These are phyloP conservation scores for Hypericum perforatum DNA, from an alignment of 345 rosid species.

Conservation along the genomic window DNA sequence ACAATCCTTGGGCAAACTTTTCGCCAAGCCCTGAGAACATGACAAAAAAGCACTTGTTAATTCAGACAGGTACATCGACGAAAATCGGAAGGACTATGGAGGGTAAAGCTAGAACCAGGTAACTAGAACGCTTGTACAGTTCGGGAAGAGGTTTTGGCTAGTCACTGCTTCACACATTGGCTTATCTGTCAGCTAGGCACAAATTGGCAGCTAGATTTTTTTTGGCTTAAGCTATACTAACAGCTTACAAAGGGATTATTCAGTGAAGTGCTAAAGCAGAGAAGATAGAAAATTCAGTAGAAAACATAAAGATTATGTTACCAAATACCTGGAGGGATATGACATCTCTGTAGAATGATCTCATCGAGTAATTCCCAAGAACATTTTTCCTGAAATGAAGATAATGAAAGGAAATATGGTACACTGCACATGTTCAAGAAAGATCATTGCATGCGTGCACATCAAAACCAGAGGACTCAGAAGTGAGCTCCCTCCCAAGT, in stretches of 20 bases:
- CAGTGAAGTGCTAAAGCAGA: not conserved
- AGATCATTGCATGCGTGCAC: not conserved
- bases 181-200: no score
- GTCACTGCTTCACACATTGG: no score
- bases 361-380: conserved; percentile 48
- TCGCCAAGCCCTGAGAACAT: conserved; percentile 39
- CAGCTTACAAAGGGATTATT: not conserved
- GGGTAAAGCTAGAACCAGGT: not conserved
- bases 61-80: not conserved
- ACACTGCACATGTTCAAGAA: not conserved
- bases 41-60: not conserved
- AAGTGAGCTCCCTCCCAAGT: no score
- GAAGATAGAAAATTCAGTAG: not conserved
- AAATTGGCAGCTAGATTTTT: no score
- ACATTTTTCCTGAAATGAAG: conserved; percentile 57
- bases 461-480: no score
- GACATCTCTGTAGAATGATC: conserved; percentile 57
- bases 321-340: conserved; percentile 53
- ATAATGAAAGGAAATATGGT: not conserved
- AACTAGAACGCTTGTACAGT: no score
- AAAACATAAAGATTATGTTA: conserved; percentile 1
- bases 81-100: not conserved
- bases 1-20: conserved; percentile 38
- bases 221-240: no score
- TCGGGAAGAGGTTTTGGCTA: no score